A percentile compares a stretch with the other conserved stretches of the same genome.
Evolutionary conservation across 805 yeast species (phyloP).

Genomic region (Yarrowia hollandica): DNA sequence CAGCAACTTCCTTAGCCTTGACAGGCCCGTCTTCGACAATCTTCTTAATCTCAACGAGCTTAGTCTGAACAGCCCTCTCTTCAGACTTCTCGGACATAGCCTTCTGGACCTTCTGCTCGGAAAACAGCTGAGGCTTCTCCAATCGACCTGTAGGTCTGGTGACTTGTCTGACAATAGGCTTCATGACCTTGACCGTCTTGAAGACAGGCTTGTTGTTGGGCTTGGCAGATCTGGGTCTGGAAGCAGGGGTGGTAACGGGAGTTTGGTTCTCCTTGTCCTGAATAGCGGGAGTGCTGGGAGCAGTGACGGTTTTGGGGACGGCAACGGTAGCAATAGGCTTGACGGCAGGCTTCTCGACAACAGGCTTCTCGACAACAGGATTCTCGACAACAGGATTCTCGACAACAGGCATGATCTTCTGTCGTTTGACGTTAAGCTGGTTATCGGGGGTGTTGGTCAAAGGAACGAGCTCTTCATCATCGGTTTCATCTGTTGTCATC

Average conservation of each 20-base stretch:
- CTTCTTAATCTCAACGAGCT: conserved; percentile 7
- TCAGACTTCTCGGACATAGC: not conserved
- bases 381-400: too few relatives aligned
- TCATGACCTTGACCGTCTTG: conserved; percentile 27
- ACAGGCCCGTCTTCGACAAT: conserved; percentile 33
- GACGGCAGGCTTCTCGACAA: not conserved
- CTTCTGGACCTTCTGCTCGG: not conserved
- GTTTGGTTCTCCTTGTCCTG: conserved; percentile 2
- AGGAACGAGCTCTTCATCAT: conserved; percentile 38
- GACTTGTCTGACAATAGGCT: conserved; percentile 10
- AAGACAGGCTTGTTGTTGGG: conserved; percentile 2
- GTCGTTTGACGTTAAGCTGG: not conserved
- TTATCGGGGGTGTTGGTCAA: not conserved
- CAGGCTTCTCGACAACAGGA: not conserved
- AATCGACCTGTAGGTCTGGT: conserved; percentile 5
- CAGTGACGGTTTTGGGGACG: not conserved
- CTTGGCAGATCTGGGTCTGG: not conserved
- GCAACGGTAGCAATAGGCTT: not conserved
- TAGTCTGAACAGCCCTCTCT: not conserved
- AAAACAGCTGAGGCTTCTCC: not conserved
- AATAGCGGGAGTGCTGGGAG: not conserved
- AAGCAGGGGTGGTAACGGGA: not conserved
- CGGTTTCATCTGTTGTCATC: conserved; percentile 44
- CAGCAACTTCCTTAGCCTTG: conserved; percentile 31
- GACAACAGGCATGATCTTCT: not conserved